Conservation (phyloP, 805 yeast species). For the Kuraishia borneana region DNA sequence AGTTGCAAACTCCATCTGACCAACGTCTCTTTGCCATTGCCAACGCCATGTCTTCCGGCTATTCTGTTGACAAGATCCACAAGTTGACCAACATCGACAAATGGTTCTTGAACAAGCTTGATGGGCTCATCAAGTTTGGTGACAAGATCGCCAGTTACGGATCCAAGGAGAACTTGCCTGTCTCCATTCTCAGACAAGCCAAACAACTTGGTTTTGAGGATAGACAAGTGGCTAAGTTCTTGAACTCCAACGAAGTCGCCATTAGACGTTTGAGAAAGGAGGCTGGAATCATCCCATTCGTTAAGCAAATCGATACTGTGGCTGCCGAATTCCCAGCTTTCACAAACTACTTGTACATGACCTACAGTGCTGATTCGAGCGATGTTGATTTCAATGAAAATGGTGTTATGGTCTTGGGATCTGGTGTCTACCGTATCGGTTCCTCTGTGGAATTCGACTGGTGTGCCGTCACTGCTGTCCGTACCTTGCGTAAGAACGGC, state of each 20-base stretch:
- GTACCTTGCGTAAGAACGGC: slow-evolving; percentile 82
- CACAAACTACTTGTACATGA: slow-evolving; percentile 90
- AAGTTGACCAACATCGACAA: slow-evolving; percentile 83
- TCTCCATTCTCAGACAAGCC: slow-evolving; percentile 61
- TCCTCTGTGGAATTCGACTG: slow-evolving; percentile 98
- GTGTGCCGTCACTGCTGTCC: slow-evolving; percentile 97
- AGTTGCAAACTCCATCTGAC: slow-evolving; percentile 94
- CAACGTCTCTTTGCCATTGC: slow-evolving; percentile 95
- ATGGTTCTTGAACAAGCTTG: slow-evolving; percentile 90
- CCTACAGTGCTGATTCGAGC: slow-evolving; percentile 83
- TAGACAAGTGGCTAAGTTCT: slow-evolving; percentile 85
- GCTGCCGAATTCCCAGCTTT: slow-evolving; percentile 98
- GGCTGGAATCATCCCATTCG: slow-evolving; percentile 80
- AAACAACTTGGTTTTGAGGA: slow-evolving; percentile 96
- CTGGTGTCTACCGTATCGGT: slow-evolving; percentile 98
- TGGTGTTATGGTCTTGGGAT: slow-evolving; percentile 92
- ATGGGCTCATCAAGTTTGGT: slow-evolving; percentile 64
- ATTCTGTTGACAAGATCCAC: slow-evolving; percentile 89
- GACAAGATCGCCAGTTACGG: slow-evolving; percentile 46
- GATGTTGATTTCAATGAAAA: slow-evolving; percentile 86
- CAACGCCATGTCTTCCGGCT: slow-evolving; percentile 81
- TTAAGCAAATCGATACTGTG: slow-evolving; percentile 94
- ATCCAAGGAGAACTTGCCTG: slow-evolving; percentile 50
- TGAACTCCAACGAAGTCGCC: slow-evolving; percentile 85
- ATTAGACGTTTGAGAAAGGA: slow-evolving; percentile 83